Conservation (phyloP, 2,329 filamentous ascomycete genomes). For the Proliferodiscus dingleyae region DNA sequence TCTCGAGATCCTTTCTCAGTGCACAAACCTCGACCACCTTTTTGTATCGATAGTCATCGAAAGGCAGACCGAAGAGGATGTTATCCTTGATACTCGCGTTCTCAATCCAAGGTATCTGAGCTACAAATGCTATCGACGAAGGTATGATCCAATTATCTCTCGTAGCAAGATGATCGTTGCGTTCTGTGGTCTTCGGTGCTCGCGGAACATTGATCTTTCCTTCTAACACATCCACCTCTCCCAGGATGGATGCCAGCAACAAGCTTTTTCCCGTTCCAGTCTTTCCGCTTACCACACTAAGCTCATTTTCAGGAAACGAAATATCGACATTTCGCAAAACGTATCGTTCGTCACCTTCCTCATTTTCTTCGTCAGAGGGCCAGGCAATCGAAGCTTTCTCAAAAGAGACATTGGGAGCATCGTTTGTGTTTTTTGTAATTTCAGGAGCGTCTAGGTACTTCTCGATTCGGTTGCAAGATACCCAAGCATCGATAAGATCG, state of each 20-base stretch:
- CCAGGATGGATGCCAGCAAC: conserved; percentile 67
- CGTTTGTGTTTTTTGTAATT: conserved; percentile 47
- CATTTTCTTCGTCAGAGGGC: conserved; percentile 62
- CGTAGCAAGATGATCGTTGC: conserved; percentile 58
- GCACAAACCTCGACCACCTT: conserved; percentile 70
- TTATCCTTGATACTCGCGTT: conserved; percentile 76
- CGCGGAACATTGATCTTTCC: conserved; percentile 55
- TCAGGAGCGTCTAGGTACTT: conserved; percentile 66
- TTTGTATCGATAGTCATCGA: conserved; percentile 62
- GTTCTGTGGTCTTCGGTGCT: conserved; percentile 46
- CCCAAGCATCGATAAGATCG: conserved; percentile 63
- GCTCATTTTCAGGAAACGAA: conserved; percentile 60
- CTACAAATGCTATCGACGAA: conserved; percentile 66
- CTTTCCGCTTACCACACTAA: conserved; percentile 71
- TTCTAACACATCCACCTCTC: conserved; percentile 65
- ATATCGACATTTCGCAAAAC: conserved; percentile 60
- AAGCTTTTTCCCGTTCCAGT: conserved; percentile 77
- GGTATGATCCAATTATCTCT: conserved; percentile 63
- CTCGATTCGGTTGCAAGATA: conserved; percentile 69
- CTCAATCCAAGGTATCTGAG: conserved; percentile 78
- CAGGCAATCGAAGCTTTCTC: conserved; percentile 66
- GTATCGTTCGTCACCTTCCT: conserved; percentile 56
- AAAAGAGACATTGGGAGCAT: conserved; percentile 58
- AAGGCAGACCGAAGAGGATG: conserved; percentile 70
- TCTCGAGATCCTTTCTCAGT: conserved; percentile 68